Evolutionary conservation across 202 grass and related monocot genomes (phyloP), one percentile per base, ranked within the genome.

Genomic region (Saccharum hybrid): DNA sequence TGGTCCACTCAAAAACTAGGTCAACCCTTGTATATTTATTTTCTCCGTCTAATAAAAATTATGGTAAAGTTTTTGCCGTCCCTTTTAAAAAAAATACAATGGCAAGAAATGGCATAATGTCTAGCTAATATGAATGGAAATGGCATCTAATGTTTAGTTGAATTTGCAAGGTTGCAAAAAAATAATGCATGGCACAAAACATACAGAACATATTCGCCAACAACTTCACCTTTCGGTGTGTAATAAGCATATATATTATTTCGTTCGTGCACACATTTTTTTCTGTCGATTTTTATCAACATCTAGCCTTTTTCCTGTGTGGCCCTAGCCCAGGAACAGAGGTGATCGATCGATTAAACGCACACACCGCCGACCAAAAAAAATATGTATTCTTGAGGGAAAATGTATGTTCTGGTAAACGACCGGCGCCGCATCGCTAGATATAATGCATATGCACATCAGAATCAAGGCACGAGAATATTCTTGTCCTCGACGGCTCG

Each of bases 201-300:
- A 60, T 23, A 1, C 56, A 59, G 66, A 28, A 89, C 52, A 79
- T 85, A 72, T 46, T 72, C 43, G 31, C 1, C 42, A 81, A 7
- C 42, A 57, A 21, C 46, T 45, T 36, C 19, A 57, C 33, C 82
- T 85, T 85, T 85, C 78, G 66, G 72, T 49, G 37, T 12, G 12
- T 5, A 37, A 28, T 30, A 13, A 37, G 30, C 48, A 74, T 18
- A 7, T 33, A 72, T 10, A 10, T 74, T 19, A 36, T 51, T 63
- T 52, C 28, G 46, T 14, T 40, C 5, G 2, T 65, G 4, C 28
- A 52, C 0, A 3, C 5, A n/a, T 19, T 11, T 6, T 11, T 73
- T 10, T 6, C 63, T 23, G 23, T 3, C 37, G 22, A 6, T 45
- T 75, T 51, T 51, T 38, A 22, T 74, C 48, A 23, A 13, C 57